phyloP scores from a whole-genome alignment of 2,329 filamentous ascomycete species.

The Colletotrichum tofieldiae region DNA sequence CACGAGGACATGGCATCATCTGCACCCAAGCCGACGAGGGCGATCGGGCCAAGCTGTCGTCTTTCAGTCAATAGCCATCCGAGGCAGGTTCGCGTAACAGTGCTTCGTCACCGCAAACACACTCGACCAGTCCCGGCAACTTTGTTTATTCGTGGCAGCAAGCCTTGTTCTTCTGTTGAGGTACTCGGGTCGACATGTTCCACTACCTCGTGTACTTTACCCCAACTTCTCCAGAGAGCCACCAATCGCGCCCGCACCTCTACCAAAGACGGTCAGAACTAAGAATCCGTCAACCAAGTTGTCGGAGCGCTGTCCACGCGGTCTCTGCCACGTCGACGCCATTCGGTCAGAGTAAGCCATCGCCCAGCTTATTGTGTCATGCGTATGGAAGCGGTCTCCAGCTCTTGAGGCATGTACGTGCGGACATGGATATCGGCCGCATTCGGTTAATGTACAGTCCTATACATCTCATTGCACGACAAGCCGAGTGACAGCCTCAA shows the following conservation, averaged over 20 bases:
- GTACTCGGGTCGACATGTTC: slow-evolving; percentile 15
- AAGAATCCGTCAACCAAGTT: neutral
- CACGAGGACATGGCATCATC: slow-evolving; percentile 17
- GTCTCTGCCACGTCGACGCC: slow-evolving; percentile 11
- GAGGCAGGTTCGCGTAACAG: neutral
- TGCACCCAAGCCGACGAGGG: neutral
- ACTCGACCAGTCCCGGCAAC: slow-evolving; percentile 9
- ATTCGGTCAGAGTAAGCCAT: neutral
- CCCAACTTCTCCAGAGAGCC: slow-evolving; percentile 11
- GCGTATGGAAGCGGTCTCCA: neutral
- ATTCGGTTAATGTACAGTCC: neutral
- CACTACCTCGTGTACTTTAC: slow-evolving; percentile 34
- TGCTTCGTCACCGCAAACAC: neutral
- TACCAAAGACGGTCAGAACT: slow-evolving; percentile 20
- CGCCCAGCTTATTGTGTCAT: neutral
- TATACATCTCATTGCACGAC: neutral
- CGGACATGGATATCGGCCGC: neutral
- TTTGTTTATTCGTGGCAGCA: slow-evolving; percentile 20
- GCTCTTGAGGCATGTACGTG: neutral
- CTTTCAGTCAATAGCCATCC: neutral
- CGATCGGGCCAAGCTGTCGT: neutral
- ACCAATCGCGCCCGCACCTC: slow-evolving; percentile 18
- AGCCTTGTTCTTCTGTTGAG: neutral
- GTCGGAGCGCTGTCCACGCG: neutral
- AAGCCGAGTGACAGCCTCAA: too few relatives aligned